Conservation (phyloP, 345 rosid genomes). For the Lagerstroemia speciosa region DNA sequence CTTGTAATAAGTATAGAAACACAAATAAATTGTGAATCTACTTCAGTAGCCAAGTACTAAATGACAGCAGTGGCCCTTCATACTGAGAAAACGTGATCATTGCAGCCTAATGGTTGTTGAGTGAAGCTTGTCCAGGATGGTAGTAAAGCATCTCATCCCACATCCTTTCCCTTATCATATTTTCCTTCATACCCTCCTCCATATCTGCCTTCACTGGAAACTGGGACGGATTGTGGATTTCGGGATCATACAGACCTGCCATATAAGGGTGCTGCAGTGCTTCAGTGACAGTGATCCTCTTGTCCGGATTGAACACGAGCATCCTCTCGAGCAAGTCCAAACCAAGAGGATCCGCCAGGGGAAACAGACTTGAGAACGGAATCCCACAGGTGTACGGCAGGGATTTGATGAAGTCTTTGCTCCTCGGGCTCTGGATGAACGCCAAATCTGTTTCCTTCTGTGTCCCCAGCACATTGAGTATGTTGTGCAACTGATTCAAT, state of each 20-base stretch:
- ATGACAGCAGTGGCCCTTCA: too few relatives aligned
- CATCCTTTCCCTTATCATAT: neutral
- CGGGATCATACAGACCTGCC: neutral
- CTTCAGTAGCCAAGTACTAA: too few relatives aligned
- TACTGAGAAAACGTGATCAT: too few relatives aligned
- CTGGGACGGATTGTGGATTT: neutral
- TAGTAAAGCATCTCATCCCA: neutral
- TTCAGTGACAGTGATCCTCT: neutral
- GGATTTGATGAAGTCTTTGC: slow-evolving; percentile 51
- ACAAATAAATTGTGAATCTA: too few relatives aligned
- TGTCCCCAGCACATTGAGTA: slow-evolving; percentile 61
- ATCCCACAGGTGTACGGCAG: slow-evolving; percentile 58
- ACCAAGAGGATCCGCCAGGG: neutral
- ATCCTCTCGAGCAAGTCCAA: neutral
- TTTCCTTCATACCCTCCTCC: neutral
- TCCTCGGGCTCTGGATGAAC: slow-evolving; percentile 66
- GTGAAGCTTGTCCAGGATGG: too few relatives aligned
- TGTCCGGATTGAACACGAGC: neutral
- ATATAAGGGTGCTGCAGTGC: neutral
- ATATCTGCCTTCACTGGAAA: neutral
- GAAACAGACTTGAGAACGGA: slow-evolving; percentile 28
- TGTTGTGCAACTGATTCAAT: slow-evolving; percentile 72
- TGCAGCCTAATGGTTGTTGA: too few relatives aligned
- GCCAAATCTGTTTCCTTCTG: slow-evolving; percentile 56
- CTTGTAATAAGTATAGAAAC: too few relatives aligned